Evolutionary conservation across 176 grass and related monocot species (phyloP).

Genomic region (Oryza brachyantha): DNA sequence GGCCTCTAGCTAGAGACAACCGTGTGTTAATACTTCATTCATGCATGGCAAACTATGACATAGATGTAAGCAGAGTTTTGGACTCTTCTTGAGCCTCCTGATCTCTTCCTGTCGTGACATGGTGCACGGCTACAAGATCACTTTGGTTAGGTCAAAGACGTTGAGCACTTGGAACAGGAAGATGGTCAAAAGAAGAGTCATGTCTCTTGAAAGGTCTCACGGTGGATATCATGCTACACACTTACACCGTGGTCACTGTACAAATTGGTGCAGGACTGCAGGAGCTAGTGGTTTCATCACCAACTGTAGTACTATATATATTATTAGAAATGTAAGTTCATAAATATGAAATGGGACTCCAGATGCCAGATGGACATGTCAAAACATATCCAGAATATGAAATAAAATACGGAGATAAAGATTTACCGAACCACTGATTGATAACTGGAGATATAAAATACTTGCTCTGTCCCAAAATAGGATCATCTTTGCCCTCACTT

Average conservation of each 20-base stretch:
- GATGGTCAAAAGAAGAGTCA: conserved; percentile 38
- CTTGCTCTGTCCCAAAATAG: too few species aligned
- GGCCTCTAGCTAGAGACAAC: neutral
- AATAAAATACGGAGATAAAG: neutral
- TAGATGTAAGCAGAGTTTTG: conserved; percentile 18
- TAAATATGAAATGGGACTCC: neutral
- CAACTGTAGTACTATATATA: neutral
- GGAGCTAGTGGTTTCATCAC: conserved; percentile 20
- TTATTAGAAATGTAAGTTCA: conserved; percentile 21
- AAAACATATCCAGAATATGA: neutral
- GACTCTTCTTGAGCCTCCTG: conserved; percentile 34
- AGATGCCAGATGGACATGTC: neutral
- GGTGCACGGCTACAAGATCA: neutral
- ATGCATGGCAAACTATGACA: conserved; percentile 18
- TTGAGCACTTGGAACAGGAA: conserved; percentile 1
- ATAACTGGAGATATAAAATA: neutral
- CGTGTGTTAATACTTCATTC: conserved; percentile 20
- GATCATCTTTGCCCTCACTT: too few species aligned
- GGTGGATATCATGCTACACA: conserved; percentile 6
- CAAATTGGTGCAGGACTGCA: conserved; percentile 17
- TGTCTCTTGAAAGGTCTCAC: conserved; percentile 21
- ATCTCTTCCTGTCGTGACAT: conserved; percentile 27
- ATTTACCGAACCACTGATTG: neutral
- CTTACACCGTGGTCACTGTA: neutral
- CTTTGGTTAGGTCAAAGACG: conserved; percentile 38